Percentiles rank a stretch among this genome's conserved stretches.
phyloP scores from a whole-genome alignment of 148 eudicot genomes.

The Vaccinium corymbosum region DNA sequence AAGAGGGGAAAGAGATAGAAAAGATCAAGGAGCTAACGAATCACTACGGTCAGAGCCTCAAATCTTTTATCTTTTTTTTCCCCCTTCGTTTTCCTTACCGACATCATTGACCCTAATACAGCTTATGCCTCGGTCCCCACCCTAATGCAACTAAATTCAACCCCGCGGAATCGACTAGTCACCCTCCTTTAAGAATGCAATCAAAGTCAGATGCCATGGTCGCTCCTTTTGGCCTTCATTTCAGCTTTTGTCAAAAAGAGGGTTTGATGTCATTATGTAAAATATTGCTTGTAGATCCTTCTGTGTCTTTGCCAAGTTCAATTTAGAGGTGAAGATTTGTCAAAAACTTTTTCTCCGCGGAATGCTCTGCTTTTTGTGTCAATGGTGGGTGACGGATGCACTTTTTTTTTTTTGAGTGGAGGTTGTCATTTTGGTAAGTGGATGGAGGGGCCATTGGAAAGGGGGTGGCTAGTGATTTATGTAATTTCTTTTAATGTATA shows the following conservation, averaged over 20 bases:
- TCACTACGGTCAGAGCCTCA: not conserved
- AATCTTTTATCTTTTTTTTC: not conserved
- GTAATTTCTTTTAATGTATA: conserved; percentile 18
- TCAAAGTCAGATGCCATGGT: conserved; percentile 51
- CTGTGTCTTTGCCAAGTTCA: conserved; percentile 40
- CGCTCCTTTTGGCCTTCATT: conserved; percentile 27
- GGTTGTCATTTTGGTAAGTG: conserved; percentile 40
- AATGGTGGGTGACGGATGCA: conserved; percentile 58
- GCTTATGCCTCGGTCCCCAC: conserved; percentile 1
- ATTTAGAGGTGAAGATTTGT: conserved; percentile 37
- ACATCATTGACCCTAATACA: not conserved
- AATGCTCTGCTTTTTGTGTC: conserved; percentile 23
- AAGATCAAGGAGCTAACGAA: not conserved
- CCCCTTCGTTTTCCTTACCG: not conserved
- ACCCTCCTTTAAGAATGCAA: conserved; percentile 27
- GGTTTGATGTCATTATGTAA: conserved; percentile 34
- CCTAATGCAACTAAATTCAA: conserved; percentile 18
- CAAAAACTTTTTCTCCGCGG: conserved; percentile 39
- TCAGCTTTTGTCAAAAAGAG: conserved; percentile 38
- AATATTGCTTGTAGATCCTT: conserved; percentile 28
- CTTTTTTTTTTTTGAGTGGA: conserved; percentile 38
- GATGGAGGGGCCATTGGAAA: conserved; percentile 47
- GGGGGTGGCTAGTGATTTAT: conserved; percentile 17
- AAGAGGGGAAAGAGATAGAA: not conserved
- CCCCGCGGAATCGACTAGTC: conserved; percentile 23